These are phyloP conservation scores for Roridomyces roridus DNA, from an alignment of 768 basidiomycete genomes.

Conservation along the genomic window DNA sequence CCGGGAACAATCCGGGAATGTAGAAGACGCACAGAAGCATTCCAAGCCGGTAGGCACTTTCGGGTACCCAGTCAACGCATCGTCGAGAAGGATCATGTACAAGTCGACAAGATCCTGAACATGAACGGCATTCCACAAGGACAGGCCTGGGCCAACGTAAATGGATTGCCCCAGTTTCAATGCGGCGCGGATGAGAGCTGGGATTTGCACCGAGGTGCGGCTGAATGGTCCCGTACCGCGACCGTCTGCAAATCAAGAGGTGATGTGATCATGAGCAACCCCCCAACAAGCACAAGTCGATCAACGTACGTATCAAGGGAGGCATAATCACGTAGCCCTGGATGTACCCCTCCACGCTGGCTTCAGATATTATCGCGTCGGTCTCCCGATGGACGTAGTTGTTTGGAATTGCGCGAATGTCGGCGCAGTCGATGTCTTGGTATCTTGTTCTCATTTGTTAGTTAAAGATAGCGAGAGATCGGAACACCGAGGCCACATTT, in stretches of 20 bases:
- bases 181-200: constrained; percentile 24
- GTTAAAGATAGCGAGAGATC: too few species aligned
- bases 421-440: constrained; percentile 24
- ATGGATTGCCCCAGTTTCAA: constrained; percentile 15
- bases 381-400: constrained; percentile 24
- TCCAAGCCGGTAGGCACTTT: constrained; percentile 22
- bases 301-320: constrained; percentile 22
- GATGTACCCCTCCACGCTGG: constrained; percentile 21
- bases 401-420: constrained; percentile 20
- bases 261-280: neutral
- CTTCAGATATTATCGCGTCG: constrained; percentile 16
- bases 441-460: too few species aligned
- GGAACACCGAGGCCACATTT: too few species aligned
- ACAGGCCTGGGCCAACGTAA: constrained; percentile 20
- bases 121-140: constrained; percentile 26
- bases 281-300: too few species aligned
- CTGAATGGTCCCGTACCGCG: constrained; percentile 24
- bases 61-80: constrained; percentile 20
- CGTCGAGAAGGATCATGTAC: constrained; percentile 37
- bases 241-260: constrained; percentile 17
- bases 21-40: constrained; percentile 19
- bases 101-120: constrained; percentile 26
- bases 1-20: neutral
- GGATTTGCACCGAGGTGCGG: constrained; percentile 26
- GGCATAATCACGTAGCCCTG: constrained; percentile 25